Conservation (phyloP, 176 grass and related monocot genomes). For the Phragmites australis region DNA sequence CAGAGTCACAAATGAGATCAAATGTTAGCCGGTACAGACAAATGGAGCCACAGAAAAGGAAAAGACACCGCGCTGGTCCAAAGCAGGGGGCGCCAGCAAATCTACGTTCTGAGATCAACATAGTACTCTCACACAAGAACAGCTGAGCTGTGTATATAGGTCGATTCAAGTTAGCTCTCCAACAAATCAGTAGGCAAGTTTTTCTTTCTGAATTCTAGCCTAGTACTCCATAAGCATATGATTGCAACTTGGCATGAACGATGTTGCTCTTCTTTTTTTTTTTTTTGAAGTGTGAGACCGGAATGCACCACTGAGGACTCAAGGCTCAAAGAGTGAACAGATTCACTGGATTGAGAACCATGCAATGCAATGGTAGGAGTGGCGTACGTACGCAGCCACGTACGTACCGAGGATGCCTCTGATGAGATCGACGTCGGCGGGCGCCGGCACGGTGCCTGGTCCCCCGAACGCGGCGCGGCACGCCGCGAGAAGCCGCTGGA, state of each 20-base stretch:
- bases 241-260: too few species aligned
- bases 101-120: neutral
- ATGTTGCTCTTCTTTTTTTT: too few species aligned
- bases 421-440: constrained; percentile 48
- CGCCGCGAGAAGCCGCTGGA: constrained; percentile 59
- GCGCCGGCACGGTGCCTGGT: constrained; percentile 55
- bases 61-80: neutral
- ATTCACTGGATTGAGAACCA: too few species aligned
- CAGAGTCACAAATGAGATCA: too few species aligned
- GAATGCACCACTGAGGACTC: too few species aligned
- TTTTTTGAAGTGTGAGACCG: too few species aligned
- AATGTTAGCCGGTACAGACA: too few species aligned
- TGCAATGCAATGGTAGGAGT: too few species aligned
- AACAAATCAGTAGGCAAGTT: neutral
- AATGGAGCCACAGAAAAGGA: too few species aligned
- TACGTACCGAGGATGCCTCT: constrained; percentile 60
- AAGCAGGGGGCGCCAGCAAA: neutral
- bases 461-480: constrained; percentile 66
- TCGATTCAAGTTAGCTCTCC: neutral
- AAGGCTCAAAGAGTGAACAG: too few species aligned
- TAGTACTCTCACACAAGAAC: neutral
- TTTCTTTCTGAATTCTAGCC: too few species aligned
- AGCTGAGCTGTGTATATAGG: neutral
- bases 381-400: neutral
- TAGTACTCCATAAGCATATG: too few species aligned